A percentile compares a stretch with the other conserved stretches of the same genome.
phyloP scores from a whole-genome alignment of 2,329 filamentous ascomycete species.

The Cercospora zeae-maydis region DNA sequence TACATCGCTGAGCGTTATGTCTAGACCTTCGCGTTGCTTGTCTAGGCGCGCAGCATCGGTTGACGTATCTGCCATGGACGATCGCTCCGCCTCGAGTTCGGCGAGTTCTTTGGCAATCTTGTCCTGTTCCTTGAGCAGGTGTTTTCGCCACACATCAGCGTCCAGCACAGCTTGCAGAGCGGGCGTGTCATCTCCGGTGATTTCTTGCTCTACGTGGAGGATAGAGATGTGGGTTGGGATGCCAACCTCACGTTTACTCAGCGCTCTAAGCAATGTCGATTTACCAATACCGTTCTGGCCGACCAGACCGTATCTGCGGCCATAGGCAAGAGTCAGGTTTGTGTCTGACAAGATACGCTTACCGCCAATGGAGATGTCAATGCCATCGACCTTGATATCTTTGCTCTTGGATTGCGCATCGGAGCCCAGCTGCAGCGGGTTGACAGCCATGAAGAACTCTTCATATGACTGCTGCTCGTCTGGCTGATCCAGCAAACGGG shows the following conservation, averaged over 20 bases:
- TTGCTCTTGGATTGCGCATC: constrained; percentile 78
- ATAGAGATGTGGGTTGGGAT: constrained; percentile 98
- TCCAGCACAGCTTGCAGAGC: constrained; percentile 93
- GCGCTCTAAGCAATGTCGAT: constrained; percentile 82
- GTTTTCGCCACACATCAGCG: constrained; percentile 97
- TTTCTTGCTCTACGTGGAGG: constrained; percentile 98
- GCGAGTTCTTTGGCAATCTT: constrained; percentile 75
- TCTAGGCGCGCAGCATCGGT: constrained; percentile 82
- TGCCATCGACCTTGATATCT: constrained; percentile 95
- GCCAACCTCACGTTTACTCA: constrained; percentile 87
- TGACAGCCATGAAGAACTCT: constrained; percentile 99
- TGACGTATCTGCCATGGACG: constrained; percentile 84
- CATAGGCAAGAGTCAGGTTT: constrained; percentile 83
- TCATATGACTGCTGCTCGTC: constrained; percentile 89
- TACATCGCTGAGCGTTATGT: constrained; percentile 85
- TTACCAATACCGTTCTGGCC: constrained; percentile 96
- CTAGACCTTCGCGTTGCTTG: constrained; percentile 81
- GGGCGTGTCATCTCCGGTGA: constrained; percentile 90
- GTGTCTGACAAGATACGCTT: constrained; percentile 87
- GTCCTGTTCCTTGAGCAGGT: constrained; percentile 82
- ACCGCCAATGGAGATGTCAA: constrained; percentile 90
- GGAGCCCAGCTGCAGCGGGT: constrained; percentile 81
- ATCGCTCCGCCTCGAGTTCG: constrained; percentile 71
- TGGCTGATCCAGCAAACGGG: constrained; percentile 76
- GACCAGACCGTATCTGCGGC: constrained; percentile 91